These are phyloP conservation scores for Nakataea oryzae DNA, from an alignment of 2,329 filamentous ascomycete species.

Conservation along the genomic window DNA sequence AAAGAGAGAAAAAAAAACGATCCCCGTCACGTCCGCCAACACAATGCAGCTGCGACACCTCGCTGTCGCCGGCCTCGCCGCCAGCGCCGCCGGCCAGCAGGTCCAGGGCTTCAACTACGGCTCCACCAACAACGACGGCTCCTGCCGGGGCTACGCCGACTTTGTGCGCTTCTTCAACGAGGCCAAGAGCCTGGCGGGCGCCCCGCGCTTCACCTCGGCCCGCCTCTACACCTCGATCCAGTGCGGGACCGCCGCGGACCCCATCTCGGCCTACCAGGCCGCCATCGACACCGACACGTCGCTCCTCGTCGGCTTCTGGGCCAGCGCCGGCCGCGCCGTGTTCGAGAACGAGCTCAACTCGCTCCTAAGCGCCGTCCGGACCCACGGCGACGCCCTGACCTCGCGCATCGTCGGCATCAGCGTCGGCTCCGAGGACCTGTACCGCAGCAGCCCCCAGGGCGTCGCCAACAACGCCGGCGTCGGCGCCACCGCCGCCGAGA, in stretches of 20 bases:
- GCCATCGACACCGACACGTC: conserved; percentile 71
- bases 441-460: conserved; percentile 65
- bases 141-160: conserved; percentile 47
- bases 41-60: not conserved
- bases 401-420: conserved; percentile 70
- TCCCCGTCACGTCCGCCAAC: too few relatives aligned
- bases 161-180: conserved; percentile 60
- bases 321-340: conserved; percentile 50
- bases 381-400: conserved; percentile 57
- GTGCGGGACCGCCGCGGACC: conserved; percentile 50
- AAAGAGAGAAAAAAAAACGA: too few relatives aligned
- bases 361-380: conserved; percentile 55
- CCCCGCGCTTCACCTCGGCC: conserved; percentile 14
- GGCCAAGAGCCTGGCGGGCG: conserved; percentile 53
- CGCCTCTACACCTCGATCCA: conserved; percentile 63
- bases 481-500: conserved; percentile 49
- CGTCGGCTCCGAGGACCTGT: conserved; percentile 78
- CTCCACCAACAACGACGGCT: conserved; percentile 45
- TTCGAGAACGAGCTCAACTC: conserved; percentile 68
- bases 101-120: conserved; percentile 65
- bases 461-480: conserved; percentile 49
- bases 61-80: not conserved
- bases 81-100: not conserved
- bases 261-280: conserved; percentile 67
- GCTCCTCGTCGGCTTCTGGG: conserved; percentile 78